These are phyloP conservation scores for Fusarium agapanthi DNA, from an alignment of 2,329 filamentous ascomycete species.

Conservation along the genomic window DNA sequence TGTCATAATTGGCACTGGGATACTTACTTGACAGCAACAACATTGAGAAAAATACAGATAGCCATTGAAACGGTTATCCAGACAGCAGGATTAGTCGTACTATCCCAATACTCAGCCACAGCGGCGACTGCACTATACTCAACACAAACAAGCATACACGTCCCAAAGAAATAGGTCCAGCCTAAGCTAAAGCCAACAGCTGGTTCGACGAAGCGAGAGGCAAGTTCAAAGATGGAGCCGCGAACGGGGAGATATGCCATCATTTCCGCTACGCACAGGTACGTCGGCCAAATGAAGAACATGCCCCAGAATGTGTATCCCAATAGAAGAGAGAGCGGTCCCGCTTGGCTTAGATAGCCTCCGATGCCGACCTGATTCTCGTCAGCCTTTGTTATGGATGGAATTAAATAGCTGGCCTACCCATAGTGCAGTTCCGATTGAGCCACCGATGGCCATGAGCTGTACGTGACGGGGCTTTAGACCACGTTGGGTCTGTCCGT, in stretches of 20 bases:
- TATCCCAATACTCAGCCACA: background rate
- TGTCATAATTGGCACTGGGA: fast-evolving
- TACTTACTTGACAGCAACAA: background rate
- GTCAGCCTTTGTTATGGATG: background rate
- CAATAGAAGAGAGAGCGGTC: background rate
- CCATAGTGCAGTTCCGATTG: conserved; percentile 56
- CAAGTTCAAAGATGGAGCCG: background rate
- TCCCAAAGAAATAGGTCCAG: background rate
- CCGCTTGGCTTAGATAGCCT: background rate
- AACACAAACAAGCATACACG: background rate
- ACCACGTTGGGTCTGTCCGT: conserved; percentile 46
- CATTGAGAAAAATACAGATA: background rate
- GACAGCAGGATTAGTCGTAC: background rate
- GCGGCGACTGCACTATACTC: background rate
- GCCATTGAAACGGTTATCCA: background rate
- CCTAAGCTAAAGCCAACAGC: background rate
- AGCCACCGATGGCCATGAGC: conserved; percentile 59
- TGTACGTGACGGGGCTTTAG: conserved; percentile 54
- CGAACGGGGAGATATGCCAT: background rate
- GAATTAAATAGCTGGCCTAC: background rate
- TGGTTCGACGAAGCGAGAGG: background rate
- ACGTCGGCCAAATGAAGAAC: background rate
- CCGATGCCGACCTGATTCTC: background rate
- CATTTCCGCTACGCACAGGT: background rate
- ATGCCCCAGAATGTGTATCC: background rate